phyloP scores from a whole-genome alignment of 1,284 basidiomycete genomes.

The Naganishia sp. region DNA sequence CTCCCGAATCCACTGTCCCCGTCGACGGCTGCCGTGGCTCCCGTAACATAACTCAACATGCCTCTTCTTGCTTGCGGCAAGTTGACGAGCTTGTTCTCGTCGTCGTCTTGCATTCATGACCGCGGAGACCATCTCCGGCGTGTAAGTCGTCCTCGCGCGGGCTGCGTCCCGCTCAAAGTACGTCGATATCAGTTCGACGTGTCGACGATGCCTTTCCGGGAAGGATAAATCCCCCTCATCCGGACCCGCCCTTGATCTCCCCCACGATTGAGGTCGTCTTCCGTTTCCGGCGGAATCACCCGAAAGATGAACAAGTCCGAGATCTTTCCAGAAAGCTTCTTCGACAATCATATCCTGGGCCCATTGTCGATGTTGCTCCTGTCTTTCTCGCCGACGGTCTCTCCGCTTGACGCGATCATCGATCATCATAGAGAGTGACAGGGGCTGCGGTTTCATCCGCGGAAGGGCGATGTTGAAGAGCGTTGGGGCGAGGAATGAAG shows the following conservation, averaged over 20 bases:
- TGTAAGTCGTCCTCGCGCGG: conserved; percentile 11
- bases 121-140: conserved; percentile 15
- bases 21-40: too few species aligned
- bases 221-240: conserved; percentile 14
- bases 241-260: neutral
- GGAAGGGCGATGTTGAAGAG: conserved; percentile 69
- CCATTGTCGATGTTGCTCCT: conserved; percentile 51
- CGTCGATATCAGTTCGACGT: conserved; percentile 10
- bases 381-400: conserved; percentile 56
- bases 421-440: conserved; percentile 69
- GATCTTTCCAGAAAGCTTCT: conserved; percentile 59
- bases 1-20: too few species aligned
- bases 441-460: conserved; percentile 73
- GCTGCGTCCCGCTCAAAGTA: conserved; percentile 24
- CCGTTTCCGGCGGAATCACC: neutral
- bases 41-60: too few species aligned
- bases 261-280: neutral
- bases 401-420: conserved; percentile 60
- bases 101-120: neutral
- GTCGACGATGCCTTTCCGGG: conserved; percentile 12
- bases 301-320: conserved; percentile 39
- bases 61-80: neutral
- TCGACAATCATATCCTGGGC: conserved; percentile 61
- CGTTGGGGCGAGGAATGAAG: conserved; percentile 60
- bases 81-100: conserved; percentile 16